Evolutionary conservation across 2,329 filamentous ascomycete genomes (phyloP), one percentile per base, ranked within the genome.

Genomic region (Colletotrichum sp.): DNA sequence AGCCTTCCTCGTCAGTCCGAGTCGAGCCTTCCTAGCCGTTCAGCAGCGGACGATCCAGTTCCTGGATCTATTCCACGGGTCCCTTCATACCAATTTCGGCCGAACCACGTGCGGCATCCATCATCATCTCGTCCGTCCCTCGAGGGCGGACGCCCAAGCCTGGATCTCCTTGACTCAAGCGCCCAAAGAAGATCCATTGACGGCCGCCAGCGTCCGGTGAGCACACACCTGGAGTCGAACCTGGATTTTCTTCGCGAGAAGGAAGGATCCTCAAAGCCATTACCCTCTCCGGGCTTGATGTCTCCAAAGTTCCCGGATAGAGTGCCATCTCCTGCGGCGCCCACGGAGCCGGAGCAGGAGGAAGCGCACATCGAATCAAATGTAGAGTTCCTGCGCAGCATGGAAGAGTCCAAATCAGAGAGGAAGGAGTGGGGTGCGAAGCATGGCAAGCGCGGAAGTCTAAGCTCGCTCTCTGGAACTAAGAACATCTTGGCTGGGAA

Each of bases 401-500:
- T 95, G 85, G 95, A 98, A 89, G 87, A 92, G 76, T 85, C 88
- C 3, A 91, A 91, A 66, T 86, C 88, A 62, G 90, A 92, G 81
- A 89, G 87, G 78, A 92, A 91, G 76, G 89, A 86, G 5, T 86
- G 84, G 62, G 79, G 89, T 66, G 86, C 88, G 28, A 93, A 92
- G 80, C 91, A 93, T 78, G 86, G 87, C 63, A 98, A 98, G 83
- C 91, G 95, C 13, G 89, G 93, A 2, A 97, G 95, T 83, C 85
- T 98, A 2, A 89, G 94, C 71, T 92, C 93, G 1, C 85, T 95
- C 21, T 92, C 94, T 8, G 92, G 92, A 52, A 94, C 94, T 30
- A 98, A 97, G 84, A 95, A 92, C 73, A 92, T 98, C 49, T 88
- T 98, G n/a, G 93, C 93, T 7, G 95, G 96, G 28, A 95, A 94